Evolutionary conservation across 2,329 filamentous ascomycete species (phyloP), one percentile per base, ranked within the genome.

Genomic region (Cercospora janseana): DNA sequence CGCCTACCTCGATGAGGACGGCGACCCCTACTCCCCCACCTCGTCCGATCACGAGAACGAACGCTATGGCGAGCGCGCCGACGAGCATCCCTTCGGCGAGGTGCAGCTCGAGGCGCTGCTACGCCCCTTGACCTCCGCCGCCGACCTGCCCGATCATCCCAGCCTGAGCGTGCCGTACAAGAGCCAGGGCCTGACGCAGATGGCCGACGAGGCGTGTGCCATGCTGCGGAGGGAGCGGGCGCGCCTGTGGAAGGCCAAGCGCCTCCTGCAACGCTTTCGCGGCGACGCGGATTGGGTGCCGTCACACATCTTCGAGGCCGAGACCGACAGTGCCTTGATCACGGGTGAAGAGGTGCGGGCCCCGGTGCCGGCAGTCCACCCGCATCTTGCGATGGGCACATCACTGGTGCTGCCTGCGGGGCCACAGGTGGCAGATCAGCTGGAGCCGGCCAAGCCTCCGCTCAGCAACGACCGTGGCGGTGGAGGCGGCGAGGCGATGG

Each of bases 141-240:
- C 85, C 67, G 86, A 91, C 52, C 75, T 94, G 12, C 79, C 86
- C 10, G 78, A 78, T 49, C 88, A 93, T 65, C 85, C 87, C 44
- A 85, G 85, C 18, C 74, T 91, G 31, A 88, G 86, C 53, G 77
- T 82, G 59, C 83, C 88, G 0, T 93, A 89, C 66, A 84, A 78
- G 10, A 88, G 86, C 42, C 83, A 81, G 58, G 87, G 85, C 8
- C 76, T 93, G 13, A 83, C 81, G 42, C 80, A 87, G 56, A 78
- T 94, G 48, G 81, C 85, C 13, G 75, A 76, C 35, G 83, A 91
- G 69, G 84, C 82, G 47, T 79, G 81, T 57, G 77, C 80, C 49
- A 84, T 88, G 59, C 81, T 88, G 74, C 82, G 87, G 50, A 85
- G 86, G 63, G 88, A 93, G 65, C 86, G 86, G 55, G 74, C 75